phyloP scores from a whole-genome alignment of 768 basidiomycete species.

The Xerocomus brunneocitrinus region DNA sequence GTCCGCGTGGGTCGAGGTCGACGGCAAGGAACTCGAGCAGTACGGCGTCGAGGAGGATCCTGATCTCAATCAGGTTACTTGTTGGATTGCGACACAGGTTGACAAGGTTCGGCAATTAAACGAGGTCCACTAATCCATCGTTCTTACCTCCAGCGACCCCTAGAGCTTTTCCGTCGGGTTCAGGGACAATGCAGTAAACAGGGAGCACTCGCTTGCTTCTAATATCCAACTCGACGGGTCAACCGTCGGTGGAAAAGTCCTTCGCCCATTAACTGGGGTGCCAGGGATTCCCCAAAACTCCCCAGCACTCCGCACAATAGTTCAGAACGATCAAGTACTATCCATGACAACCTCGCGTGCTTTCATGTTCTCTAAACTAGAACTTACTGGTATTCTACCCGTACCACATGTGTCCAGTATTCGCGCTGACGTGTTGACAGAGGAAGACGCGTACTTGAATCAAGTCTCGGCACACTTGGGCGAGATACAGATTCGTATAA shows the following conservation, averaged over 20 bases:
- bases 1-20: slow-evolving; percentile 28
- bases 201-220: slow-evolving; percentile 8
- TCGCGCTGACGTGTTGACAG: slow-evolving; percentile 15
- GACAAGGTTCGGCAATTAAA: slow-evolving; percentile 18
- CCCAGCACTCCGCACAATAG: slow-evolving; percentile 1
- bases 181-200: slow-evolving; percentile 8
- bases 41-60: slow-evolving; percentile 20
- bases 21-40: slow-evolving; percentile 22
- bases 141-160: background rate
- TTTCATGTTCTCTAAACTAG: slow-evolving; percentile 27
- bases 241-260: background rate
- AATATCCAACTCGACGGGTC: slow-evolving; percentile 18
- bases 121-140: background rate
- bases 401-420: too few species aligned
- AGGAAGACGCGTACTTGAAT: slow-evolving; percentile 24
- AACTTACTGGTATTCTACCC: slow-evolving; percentile 24
- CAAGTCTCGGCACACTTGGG: slow-evolving; percentile 17
- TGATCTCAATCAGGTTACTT: slow-evolving; percentile 18
- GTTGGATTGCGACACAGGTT: slow-evolving; percentile 27
- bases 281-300: background rate
- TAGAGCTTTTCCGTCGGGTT: slow-evolving; percentile 27
- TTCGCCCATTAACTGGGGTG: background rate
- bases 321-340: background rate
- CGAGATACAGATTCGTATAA: slow-evolving; percentile 16
- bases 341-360: slow-evolving; percentile 16